These are phyloP conservation scores for Colletotrichum viniferum DNA, from an alignment of 2,329 filamentous ascomycete genomes.

Conservation along the genomic window DNA sequence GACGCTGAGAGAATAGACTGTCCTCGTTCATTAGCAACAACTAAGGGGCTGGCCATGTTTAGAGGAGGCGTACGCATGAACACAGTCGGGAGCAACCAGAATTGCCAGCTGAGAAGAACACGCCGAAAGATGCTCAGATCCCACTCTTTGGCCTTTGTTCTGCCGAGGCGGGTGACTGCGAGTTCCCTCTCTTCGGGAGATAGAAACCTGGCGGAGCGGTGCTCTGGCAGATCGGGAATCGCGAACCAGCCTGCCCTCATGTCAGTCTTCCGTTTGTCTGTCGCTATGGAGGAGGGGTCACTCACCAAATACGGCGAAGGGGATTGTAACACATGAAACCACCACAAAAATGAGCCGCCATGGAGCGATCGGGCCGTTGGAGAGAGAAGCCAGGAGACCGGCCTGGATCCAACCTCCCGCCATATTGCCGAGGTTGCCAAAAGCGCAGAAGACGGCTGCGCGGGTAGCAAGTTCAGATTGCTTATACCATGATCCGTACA, in stretches of 20 bases:
- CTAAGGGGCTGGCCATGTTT: rapidly evolving
- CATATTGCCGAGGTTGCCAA: constrained; percentile 47
- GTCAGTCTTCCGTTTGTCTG: background rate
- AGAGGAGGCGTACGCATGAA: constrained; percentile 42
- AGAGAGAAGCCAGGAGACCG: constrained; percentile 38
- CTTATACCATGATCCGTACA: constrained; percentile 49
- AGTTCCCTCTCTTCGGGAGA: constrained; percentile 36
- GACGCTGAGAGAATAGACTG: constrained; percentile 47
- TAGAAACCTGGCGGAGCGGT: constrained; percentile 45
- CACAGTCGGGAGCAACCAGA: constrained; percentile 46
- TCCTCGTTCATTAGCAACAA: background rate
- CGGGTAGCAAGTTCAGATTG: constrained; percentile 44
- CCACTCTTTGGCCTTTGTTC: constrained; percentile 22
- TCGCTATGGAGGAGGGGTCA: background rate
- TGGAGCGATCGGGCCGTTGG: constrained; percentile 38
- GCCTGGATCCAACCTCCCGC: constrained; percentile 50
- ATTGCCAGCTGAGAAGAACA: constrained; percentile 44
- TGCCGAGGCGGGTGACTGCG: constrained; percentile 39
- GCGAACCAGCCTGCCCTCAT: constrained; percentile 42
- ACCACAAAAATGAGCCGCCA: constrained; percentile 50
- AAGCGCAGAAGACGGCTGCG: constrained; percentile 45
- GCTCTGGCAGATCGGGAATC: constrained; percentile 45
- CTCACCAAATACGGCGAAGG: constrained; percentile 42
- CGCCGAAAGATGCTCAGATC: background rate
- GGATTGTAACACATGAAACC: constrained; percentile 44